Percentiles rank a stretch among this genome's conserved stretches.
Evolutionary conservation across 345 rosid species (phyloP).

Genomic region (Populus simonii): DNA sequence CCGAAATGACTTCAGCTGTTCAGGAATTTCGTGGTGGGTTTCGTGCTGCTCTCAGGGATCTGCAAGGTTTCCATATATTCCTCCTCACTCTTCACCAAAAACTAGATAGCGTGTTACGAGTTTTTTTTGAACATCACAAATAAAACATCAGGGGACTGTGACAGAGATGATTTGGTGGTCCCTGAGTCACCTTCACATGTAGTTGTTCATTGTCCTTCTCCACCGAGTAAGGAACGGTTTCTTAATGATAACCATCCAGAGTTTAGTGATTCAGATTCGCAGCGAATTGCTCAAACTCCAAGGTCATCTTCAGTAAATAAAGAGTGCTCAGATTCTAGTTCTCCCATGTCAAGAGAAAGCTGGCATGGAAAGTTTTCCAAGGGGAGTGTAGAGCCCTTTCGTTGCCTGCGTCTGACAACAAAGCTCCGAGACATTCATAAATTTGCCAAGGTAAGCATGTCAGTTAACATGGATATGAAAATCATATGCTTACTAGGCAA

Average conservation of each 20-base stretch:
- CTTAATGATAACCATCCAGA: constrained; percentile 53
- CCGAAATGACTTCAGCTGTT: constrained; percentile 44
- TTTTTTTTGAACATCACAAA: constrained; percentile 67
- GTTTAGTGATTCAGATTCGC: constrained; percentile 62
- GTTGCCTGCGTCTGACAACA: constrained; percentile 73
- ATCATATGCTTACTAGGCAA: not conserved
- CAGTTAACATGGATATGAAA: not conserved
- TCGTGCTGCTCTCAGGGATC: constrained; percentile 83
- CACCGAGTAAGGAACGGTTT: constrained; percentile 53
- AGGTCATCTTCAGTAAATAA: constrained; percentile 59
- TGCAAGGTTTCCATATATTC: constrained; percentile 90
- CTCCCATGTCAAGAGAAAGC: constrained; percentile 70
- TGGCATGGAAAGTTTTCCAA: constrained; percentile 66
- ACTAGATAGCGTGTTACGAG: constrained; percentile 66
- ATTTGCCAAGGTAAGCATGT: constrained; percentile 73
- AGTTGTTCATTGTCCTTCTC: constrained; percentile 42
- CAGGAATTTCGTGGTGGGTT: constrained; percentile 80
- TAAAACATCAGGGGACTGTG: constrained; percentile 60
- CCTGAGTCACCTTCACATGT: constrained; percentile 66
- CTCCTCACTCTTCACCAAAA: constrained; percentile 91
- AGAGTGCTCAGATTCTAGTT: constrained; percentile 57
- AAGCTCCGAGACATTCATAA: constrained; percentile 96
- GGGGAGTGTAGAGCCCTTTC: constrained; percentile 66
- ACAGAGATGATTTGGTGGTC: constrained; percentile 61
- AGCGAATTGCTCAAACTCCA: constrained; percentile 36